A percentile compares a stretch with the other conserved stretches of the same genome.
Conservation (phyloP, 2,329 filamentous ascomycete species). For the Metarhizium humberi region DNA sequence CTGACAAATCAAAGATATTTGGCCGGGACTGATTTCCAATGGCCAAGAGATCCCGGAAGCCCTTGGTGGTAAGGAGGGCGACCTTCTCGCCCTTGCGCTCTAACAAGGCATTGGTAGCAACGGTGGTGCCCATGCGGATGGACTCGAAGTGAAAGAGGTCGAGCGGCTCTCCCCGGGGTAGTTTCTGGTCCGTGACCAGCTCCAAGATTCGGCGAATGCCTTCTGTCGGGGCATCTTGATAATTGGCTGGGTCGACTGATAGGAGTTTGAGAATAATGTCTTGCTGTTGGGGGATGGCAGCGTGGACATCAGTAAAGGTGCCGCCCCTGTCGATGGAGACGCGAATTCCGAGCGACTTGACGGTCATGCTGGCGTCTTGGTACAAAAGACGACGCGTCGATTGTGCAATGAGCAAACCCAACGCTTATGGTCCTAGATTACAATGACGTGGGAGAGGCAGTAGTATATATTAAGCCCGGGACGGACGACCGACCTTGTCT, state of each 20-base stretch:
- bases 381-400: neutral
- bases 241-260: slow-evolving; percentile 64
- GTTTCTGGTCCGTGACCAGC: slow-evolving; percentile 17
- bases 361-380: slow-evolving; percentile 10
- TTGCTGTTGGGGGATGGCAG: slow-evolving; percentile 54
- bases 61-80: slow-evolving; percentile 61
- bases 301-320: slow-evolving; percentile 63
- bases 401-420: neutral
- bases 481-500: too few relatives aligned
- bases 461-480: too few relatives aligned
- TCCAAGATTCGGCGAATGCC: slow-evolving; percentile 47
- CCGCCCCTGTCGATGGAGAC: slow-evolving; percentile 24
- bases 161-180: slow-evolving; percentile 23
- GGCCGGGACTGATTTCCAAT: slow-evolving; percentile 68
- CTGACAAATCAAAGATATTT: slow-evolving; percentile 64
- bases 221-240: slow-evolving; percentile 63
- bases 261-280: slow-evolving; percentile 63
- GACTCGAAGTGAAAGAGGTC: slow-evolving; percentile 39
- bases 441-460: too few relatives aligned
- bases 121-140: slow-evolving; percentile 73
- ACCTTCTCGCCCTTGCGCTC: slow-evolving; percentile 65
- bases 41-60: slow-evolving; percentile 61
- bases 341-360: slow-evolving; percentile 16
- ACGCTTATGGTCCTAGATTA: too few relatives aligned
- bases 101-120: slow-evolving; percentile 65